Conservation (phyloP, 805 yeast genomes). For the Nakazawaea ernobii region DNA sequence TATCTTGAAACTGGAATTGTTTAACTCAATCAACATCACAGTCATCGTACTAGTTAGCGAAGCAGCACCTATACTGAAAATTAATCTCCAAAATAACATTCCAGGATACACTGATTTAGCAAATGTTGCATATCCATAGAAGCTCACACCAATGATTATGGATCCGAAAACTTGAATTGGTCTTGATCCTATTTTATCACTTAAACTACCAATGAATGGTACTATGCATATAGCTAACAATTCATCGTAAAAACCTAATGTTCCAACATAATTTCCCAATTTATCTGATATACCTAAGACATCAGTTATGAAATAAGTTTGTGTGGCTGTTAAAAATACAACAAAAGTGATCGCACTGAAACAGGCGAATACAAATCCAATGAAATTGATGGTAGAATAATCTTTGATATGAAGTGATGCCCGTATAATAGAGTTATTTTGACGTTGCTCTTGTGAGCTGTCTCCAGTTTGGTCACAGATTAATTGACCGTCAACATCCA, state of each 20-base stretch:
- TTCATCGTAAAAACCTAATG: slow-evolving; percentile 55
- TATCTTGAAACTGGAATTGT: slow-evolving; percentile 35
- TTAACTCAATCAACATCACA: slow-evolving; percentile 42
- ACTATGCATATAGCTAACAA: slow-evolving; percentile 44
- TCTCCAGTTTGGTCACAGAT: neutral
- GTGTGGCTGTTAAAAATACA: slow-evolving; percentile 25
- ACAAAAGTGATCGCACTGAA: slow-evolving; percentile 20
- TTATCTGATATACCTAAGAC: slow-evolving; percentile 21
- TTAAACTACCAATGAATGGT: slow-evolving; percentile 58
- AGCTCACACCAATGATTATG: slow-evolving; percentile 37
- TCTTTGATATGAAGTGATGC: slow-evolving; percentile 12
- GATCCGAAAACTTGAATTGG: slow-evolving; percentile 45
- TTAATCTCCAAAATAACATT: slow-evolving; percentile 41
- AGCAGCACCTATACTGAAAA: slow-evolving; percentile 60
- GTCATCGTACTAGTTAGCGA: slow-evolving; percentile 39
- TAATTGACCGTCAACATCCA: slow-evolving; percentile 2
- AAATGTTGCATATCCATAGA: slow-evolving; percentile 43
- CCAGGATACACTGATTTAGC: slow-evolving; percentile 41
- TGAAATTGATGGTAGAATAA: slow-evolving; percentile 20
- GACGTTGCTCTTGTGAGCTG: neutral
- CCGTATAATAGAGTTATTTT: neutral
- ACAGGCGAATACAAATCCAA: slow-evolving; percentile 20
- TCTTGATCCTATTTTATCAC: slow-evolving; percentile 60
- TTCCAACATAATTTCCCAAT: slow-evolving; percentile 41
- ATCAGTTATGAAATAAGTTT: slow-evolving; percentile 27